These are phyloP conservation scores for Fonsecaea pugnacius DNA, from an alignment of 2,329 filamentous ascomycete genomes.

Conservation along the genomic window DNA sequence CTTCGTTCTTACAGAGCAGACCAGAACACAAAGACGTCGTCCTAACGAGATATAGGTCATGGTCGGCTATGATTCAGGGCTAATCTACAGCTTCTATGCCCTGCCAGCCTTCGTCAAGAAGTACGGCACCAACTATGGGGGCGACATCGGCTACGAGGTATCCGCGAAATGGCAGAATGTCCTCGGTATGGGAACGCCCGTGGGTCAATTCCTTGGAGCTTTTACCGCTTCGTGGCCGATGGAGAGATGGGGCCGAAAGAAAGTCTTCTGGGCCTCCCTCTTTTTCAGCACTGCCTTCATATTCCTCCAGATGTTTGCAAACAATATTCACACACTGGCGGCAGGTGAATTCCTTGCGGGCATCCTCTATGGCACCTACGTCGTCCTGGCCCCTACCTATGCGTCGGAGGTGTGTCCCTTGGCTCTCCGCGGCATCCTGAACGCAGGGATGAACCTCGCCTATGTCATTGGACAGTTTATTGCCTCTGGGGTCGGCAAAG, in stretches of 20 bases:
- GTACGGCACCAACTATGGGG: constrained; percentile 29
- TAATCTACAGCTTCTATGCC: constrained; percentile 40
- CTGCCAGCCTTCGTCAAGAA: constrained; percentile 42
- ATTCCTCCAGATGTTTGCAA: constrained; percentile 49
- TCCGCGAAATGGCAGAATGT: constrained; percentile 62
- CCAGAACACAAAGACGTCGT: not conserved
- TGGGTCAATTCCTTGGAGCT: constrained; percentile 70
- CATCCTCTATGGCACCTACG: constrained; percentile 53
- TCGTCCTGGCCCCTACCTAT: constrained; percentile 43
- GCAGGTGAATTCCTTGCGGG: constrained; percentile 45
- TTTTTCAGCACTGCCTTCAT: constrained; percentile 47
- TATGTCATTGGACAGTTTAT: constrained; percentile 46
- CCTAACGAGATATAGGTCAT: constrained; percentile 29
- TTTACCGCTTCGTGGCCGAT: constrained; percentile 68
- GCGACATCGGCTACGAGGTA: constrained; percentile 52
- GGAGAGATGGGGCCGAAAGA: constrained; percentile 67
- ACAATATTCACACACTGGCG: constrained; percentile 41
- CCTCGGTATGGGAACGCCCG: constrained; percentile 60
- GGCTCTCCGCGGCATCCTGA: constrained; percentile 39
- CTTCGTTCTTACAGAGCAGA: not conserved
- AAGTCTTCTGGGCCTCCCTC: constrained; percentile 66
- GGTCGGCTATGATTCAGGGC: constrained; percentile 48
- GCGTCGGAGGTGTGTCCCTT: constrained; percentile 41
- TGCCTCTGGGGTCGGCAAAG: constrained; percentile 40
- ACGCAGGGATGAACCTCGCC: constrained; percentile 46